These are phyloP conservation scores for Phyllosticta citribraziliensis DNA, from an alignment of 2,329 filamentous ascomycete species.

Conservation along the genomic window DNA sequence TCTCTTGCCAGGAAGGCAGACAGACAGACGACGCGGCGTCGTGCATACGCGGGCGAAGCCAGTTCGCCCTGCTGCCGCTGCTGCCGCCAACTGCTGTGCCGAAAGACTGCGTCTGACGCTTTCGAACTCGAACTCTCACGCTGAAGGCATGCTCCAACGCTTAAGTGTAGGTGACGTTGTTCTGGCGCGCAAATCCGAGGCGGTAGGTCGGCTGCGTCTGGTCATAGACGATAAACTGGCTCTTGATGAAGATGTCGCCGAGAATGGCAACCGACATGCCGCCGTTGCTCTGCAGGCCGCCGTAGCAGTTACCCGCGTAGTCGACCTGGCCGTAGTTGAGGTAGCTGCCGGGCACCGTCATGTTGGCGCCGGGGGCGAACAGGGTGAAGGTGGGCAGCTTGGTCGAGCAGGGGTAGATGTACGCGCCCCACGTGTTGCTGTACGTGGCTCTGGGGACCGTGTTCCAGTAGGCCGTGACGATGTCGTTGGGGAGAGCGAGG, in stretches of 20 bases:
- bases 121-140: background rate
- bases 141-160: background rate
- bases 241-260: slow-evolving; percentile 73
- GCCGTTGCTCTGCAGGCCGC: slow-evolving; percentile 58
- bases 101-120: too few relatives aligned
- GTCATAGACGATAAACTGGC: slow-evolving; percentile 47
- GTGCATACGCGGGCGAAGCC: too few relatives aligned
- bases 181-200: slow-evolving; percentile 6
- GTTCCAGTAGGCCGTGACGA: slow-evolving; percentile 51
- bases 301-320: slow-evolving; percentile 49
- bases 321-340: slow-evolving; percentile 44
- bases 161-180: background rate
- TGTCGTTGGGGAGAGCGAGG: slow-evolving; percentile 44
- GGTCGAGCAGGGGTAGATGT: slow-evolving; percentile 43
- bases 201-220: background rate
- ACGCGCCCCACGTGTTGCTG: slow-evolving; percentile 43
- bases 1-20: too few relatives aligned
- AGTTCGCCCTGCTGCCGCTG: too few relatives aligned
- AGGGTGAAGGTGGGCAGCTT: slow-evolving; percentile 44
- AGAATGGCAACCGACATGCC: slow-evolving; percentile 57
- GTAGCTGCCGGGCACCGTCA: slow-evolving; percentile 44
- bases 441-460: slow-evolving; percentile 44
- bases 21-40: too few relatives aligned
- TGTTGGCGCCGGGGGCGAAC: slow-evolving; percentile 39
- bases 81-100: too few relatives aligned